Conservation (phyloP, 768 basidiomycete genomes). For the Dendrothele bispora region DNA sequence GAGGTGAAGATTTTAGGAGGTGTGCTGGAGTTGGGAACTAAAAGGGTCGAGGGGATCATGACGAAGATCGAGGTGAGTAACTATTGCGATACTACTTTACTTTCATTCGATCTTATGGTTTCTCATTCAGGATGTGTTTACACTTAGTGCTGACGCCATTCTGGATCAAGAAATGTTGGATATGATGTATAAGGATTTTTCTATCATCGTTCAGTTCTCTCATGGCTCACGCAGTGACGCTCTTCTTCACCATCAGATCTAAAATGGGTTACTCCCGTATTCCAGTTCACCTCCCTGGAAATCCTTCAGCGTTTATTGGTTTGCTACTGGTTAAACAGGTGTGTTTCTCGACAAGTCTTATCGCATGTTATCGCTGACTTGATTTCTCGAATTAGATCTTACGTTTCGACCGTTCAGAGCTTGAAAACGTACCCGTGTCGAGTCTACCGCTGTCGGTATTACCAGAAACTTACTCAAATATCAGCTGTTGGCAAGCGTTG, state of each 20-base stretch:
- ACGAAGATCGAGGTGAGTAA: slow-evolving; percentile 64
- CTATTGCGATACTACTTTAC: not conserved
- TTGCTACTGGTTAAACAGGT: slow-evolving; percentile 85
- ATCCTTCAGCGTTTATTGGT: slow-evolving; percentile 71
- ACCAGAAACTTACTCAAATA: slow-evolving; percentile 84
- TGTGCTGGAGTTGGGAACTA: slow-evolving; percentile 73
- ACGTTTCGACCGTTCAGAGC: no score
- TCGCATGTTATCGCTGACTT: slow-evolving; percentile 10
- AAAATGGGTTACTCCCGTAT: slow-evolving; percentile 90
- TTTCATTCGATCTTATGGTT: not conserved
- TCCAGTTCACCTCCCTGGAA: slow-evolving; percentile 76
- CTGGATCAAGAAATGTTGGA: slow-evolving; percentile 81
- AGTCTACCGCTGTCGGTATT: slow-evolving; percentile 77
- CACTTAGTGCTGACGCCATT: slow-evolving; percentile 72
- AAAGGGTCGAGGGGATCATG: slow-evolving; percentile 78
- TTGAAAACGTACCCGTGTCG: slow-evolving; percentile 63
- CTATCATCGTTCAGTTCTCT: not conserved
- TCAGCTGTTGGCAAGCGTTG: slow-evolving; percentile 92
- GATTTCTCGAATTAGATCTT: no score
- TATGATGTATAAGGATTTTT: slow-evolving; percentile 50
- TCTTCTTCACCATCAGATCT: slow-evolving; percentile 44
- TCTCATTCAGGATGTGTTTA: slow-evolving; percentile 72
- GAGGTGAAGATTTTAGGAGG: slow-evolving; percentile 82
- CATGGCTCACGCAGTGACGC: no score
- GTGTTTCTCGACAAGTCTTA: no score